Evolutionary conservation across 2,329 filamentous ascomycete genomes (phyloP), one percentile per base, ranked within the genome.

Genomic region (Diaporthe aspalathi): DNA sequence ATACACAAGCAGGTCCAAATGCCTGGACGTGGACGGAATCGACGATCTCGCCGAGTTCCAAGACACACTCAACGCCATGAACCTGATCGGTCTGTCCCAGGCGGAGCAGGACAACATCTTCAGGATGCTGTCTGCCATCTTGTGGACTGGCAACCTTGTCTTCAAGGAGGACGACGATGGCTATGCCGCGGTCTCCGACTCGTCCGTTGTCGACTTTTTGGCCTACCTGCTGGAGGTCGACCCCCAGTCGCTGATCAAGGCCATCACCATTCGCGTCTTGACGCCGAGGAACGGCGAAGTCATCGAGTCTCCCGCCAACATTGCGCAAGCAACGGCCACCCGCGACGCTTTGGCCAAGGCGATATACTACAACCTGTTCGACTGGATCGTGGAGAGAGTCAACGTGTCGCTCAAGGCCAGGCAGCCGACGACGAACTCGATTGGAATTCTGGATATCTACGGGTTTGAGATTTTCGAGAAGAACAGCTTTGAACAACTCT

Each of bases 401-500:
- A 98, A 98, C 82, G 89, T 91, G 75, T 97, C 95, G 5, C 84
- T 98, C 72, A 91, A 93, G 80, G 93, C 95, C 24, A 89, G 91
- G 74, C 92, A 93, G 62, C 84, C 89, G 0, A 89, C 95, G 4
- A 85, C 90, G 52, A 96, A 98, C 80, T 93, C 93, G 3, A 96
- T 99, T 76, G 96, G 96, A 79, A 98, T 99, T 79, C 87, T 99
- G 75, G 96, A 99, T 87, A 99, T 99, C 76, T 99, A 99, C 80
- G 96, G 96, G 2, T 99, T 99, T 78, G 96, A 99, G 80, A 99
- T 99, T 76, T 99, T 99, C 76, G 96, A 99, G 80, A 96, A 95
- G 84, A 99, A 99, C 85, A 98, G 94, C 75, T 99, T 99, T 78
- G 96, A 99, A 81, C 96, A 99, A 83, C 89, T 99, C 9, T 99